Percentiles rank a stretch among this genome's conserved stretches.
These are phyloP conservation scores for Beauveria bassiana DNA, from an alignment of 2,329 filamentous ascomycete species.

Conservation along the genomic window DNA sequence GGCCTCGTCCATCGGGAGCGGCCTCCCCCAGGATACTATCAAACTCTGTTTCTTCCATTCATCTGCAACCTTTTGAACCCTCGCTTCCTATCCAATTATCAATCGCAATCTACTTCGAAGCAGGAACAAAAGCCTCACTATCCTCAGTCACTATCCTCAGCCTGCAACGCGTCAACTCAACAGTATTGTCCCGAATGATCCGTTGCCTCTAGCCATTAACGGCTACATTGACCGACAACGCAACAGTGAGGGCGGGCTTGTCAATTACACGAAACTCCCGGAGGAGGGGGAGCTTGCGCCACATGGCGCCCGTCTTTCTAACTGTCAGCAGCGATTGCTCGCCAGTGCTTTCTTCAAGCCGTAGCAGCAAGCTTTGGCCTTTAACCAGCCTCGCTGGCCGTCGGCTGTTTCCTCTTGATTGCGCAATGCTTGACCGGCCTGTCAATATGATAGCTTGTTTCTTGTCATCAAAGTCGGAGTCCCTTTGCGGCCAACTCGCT, in stretches of 20 bases:
- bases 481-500: not conserved
- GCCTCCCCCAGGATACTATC: not conserved
- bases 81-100: not conserved
- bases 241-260: not conserved
- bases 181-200: not conserved
- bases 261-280: not conserved
- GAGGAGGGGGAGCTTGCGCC: not conserved
- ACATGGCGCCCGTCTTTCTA: not conserved
- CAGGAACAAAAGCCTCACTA: not conserved
- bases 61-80: not conserved
- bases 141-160: not conserved
- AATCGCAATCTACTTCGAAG: not conserved
- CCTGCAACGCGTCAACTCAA: not conserved
- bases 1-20: not conserved
- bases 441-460: not conserved
- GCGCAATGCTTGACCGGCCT: not conserved
- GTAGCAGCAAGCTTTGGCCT: not conserved
- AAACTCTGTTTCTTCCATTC: not conserved
- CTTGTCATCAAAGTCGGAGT: not conserved
- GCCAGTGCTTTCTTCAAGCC: not conserved
- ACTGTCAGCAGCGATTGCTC: not conserved
- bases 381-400: not conserved
- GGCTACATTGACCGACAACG: not conserved
- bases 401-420: not conserved
- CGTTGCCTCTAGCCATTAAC: not conserved